Evolutionary conservation across 1,284 basidiomycete species (phyloP).

Genomic region (Ganoderma meredithae): DNA sequence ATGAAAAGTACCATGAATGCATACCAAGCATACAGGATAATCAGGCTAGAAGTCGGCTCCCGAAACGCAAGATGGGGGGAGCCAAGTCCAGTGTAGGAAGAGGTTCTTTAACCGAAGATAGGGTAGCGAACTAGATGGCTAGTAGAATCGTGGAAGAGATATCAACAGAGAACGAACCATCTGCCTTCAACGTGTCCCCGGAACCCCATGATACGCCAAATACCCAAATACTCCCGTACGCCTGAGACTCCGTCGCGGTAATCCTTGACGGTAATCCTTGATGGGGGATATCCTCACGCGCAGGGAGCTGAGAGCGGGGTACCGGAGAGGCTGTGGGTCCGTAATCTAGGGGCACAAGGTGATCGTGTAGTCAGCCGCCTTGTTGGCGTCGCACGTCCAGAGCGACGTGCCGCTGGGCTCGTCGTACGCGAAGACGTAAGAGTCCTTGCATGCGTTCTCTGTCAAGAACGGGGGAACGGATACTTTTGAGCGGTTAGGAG

Average conservation of each 20-base stretch:
- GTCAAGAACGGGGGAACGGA: conserved; percentile 6
- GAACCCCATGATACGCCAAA: not conserved
- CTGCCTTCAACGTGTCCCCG: not conserved
- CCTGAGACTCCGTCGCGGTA: not conserved
- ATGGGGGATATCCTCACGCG: not conserved
- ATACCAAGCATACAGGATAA: not conserved
- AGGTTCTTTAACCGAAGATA: not conserved
- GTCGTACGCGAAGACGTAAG: conserved; percentile 61
- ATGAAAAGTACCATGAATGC: not conserved
- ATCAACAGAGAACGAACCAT: too few relatives aligned
- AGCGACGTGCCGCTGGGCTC: conserved; percentile 55
- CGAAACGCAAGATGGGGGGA: not conserved
- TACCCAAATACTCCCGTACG: not conserved
- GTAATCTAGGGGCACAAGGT: conserved; percentile 53
- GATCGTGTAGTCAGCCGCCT: conserved; percentile 53
- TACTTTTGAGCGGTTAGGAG: not conserved
- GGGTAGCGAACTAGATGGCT: not conserved
- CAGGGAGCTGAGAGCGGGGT: not conserved
- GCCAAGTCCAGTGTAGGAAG: not conserved
- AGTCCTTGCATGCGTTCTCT: conserved; percentile 54
- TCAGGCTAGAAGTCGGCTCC: not conserved
- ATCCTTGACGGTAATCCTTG: not conserved
- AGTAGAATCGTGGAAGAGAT: too few relatives aligned
- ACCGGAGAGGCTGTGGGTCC: not conserved
- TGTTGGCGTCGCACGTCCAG: conserved; percentile 49